Base-by-base conservation (phyloP, 2,329 filamentous ascomycete genomes). In the Aureobasidium sp. region DNA sequence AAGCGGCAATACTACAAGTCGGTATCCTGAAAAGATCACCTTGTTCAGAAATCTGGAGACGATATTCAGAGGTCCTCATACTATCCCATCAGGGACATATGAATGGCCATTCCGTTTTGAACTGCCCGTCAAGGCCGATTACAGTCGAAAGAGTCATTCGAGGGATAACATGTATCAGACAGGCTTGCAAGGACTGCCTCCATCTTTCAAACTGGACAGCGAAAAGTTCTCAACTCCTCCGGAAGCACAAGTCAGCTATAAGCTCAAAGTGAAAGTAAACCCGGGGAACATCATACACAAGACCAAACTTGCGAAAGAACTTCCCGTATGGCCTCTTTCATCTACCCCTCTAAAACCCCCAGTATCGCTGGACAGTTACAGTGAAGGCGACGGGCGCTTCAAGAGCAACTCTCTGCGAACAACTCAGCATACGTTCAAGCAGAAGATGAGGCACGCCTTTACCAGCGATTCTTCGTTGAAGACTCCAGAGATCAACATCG, bases 201-300 rank as follows among this genome's bases (percentile, higher is more conserved):
- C 57, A 6, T 38, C 21, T 19, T 58, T 58, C 43, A 57, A 57
- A 3, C 21, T 57, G 7, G 10, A n/a, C n/a, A 57, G 53, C 53
- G 38, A 33, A 9, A 35, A 17, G 10, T 15, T 42, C 31, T 49
- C 43, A 3, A 50, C 10, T 15, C 43, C 38, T 13, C 42, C 47
- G 11, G n/a, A 60, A 35, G 57, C 46, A 13, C 5, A 45, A 13
- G 37, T 60, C 31, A 29, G 25, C 11, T 60, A 60, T n/a, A 25
- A 35, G 8, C n/a, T 60, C 19, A 60, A 60, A 37, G 57, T 51
- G 9, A 51, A 50, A 21, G 23, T 60, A n/a, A 60, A 60, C 21
- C 57, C 57, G 11, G 45, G 47, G 13, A 50, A 29, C 17, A 25
- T 51, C 19, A 21, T 50, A 27, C 45, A 45, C 17, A 23, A 25